These are phyloP conservation scores for Artemisia argyi DNA, from an alignment of 129 eudicot species.

Conservation along the genomic window DNA sequence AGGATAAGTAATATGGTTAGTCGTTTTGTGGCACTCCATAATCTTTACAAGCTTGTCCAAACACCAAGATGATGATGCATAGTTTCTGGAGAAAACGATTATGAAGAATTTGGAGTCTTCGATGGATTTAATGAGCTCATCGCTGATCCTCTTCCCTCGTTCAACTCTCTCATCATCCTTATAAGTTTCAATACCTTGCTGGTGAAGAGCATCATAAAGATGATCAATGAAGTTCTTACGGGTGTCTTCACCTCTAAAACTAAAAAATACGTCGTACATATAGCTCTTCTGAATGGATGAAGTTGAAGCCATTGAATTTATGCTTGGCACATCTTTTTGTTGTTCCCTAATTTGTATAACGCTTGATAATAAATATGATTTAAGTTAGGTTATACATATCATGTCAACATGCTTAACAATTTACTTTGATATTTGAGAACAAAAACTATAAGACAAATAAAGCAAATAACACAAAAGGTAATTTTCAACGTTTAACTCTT, in stretches of 20 bases:
- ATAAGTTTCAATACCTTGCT: constrained; percentile 13
- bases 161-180: background rate
- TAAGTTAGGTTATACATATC: no score
- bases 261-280: constrained; percentile 8
- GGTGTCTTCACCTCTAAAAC: constrained; percentile 15
- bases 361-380: background rate
- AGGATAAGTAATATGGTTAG: constrained; percentile 1
- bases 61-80: constrained; percentile 19
- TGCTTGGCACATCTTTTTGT: background rate
- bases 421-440: no score
- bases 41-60: constrained; percentile 10
- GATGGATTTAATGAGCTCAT: constrained; percentile 16
- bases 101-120: constrained; percentile 10
- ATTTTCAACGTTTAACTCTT: no score
- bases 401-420: no score
- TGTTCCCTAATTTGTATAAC: background rate
- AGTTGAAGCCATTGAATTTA: background rate
- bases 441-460: no score
- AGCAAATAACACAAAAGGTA: no score
- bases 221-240: constrained; percentile 8
- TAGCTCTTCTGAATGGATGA: background rate
- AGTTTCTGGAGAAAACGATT: constrained; percentile 1
- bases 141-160: background rate
- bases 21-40: background rate
- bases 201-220: constrained; percentile 1